Base-by-base conservation (phyloP, 2,329 filamentous ascomycete genomes). In the Neonectria hederae region DNA sequence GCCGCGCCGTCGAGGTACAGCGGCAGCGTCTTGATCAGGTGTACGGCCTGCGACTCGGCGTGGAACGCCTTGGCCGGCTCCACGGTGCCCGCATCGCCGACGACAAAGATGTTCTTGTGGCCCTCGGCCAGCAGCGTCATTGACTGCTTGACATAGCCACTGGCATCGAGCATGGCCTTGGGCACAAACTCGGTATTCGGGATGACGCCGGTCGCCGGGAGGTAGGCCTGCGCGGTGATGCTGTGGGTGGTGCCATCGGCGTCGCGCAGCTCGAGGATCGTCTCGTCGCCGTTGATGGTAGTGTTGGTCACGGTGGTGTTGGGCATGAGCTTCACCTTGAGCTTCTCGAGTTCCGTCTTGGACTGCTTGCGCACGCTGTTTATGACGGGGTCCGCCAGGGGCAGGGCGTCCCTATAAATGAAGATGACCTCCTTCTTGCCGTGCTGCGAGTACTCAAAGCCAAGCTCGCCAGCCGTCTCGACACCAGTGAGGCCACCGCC, bases 401-500 rank as follows among this genome's bases (percentile, higher is more conserved):
- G 83, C 7, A 83, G 75, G 0, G 73, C 67, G 6, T 77, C 75
- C 17, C 73, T 72, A 57, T 80, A 77, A 51, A 85, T 69, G 43
- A 85, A 77, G 54, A 82, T 80, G 57, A 86, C 77, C 35, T 83
- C 75, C 76, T 87, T 87, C 21, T 70, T 74, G 30, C 80, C 78
- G 19, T 75, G 71, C 51, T 77, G 75, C 3, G 78, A 79, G 69
- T 83, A 87, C 68, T 81, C 79, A 19, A 78, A 79, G 9, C 80
- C 85, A 26, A 87, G 80, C 75, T 87, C 85, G 42, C 82, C 85
- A 5, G 80, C 81, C 9, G 83, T 76, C 74, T 87, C 85, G 32
- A 82, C 74, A 22, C 85, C 85, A 0, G 84, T 87, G 21, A 78
- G 52, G 22, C 85, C 85, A 9, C 81, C 85, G 40, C 86, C 85